Base-by-base conservation (phyloP, 208 protist genomes). In the Leishmania major region DNA sequence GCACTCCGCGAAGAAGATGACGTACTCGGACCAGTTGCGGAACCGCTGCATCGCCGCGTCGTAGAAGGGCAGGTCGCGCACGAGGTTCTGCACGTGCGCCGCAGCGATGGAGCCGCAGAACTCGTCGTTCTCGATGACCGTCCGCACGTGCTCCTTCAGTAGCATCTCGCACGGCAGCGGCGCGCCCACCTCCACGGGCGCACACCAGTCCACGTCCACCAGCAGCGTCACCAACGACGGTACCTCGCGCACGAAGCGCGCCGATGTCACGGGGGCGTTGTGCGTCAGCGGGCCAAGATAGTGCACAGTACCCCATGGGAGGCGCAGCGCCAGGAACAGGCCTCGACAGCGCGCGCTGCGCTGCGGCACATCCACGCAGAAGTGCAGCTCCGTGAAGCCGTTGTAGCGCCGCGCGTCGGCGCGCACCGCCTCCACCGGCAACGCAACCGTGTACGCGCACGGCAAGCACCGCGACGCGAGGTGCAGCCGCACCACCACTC, bases 41-140 rank as follows among this genome's bases (percentile, higher is more conserved):
- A 94, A 94, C 2, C 91, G 89, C 47, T 47, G 81, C 87, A 93
- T 92, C 51, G 70, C 89, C 1, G 72, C 60, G 0, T 55, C 73
- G 86, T 94, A 95, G 80, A 93, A 95, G 0, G 92, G 94, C 3
- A 97, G 77, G 19, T 90, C 88, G 28, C 87, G 84, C 67, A 95
- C 92, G 43, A 91, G 79, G 80, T 97, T 97, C 70, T 95, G 92
- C 17, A 95, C 74, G 84, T 95, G 89, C 57, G 90, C 89, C 17
- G 88, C 87, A 0, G 88, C 79, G 45, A 96, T 74, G 22, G 90
- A 95, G 28, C 91, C 93, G 66, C 89, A 90, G 78, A 89, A 90
- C 62, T 90, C 89, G 77, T 97, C 91, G 78, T 90, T 90, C n/a
- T 93, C 92, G 66, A 97, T 60, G 49, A 97, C 87, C 10, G 80